phyloP scores from a whole-genome alignment of 805 yeast genomes.

The Metschnikowia kofuensis region DNA sequence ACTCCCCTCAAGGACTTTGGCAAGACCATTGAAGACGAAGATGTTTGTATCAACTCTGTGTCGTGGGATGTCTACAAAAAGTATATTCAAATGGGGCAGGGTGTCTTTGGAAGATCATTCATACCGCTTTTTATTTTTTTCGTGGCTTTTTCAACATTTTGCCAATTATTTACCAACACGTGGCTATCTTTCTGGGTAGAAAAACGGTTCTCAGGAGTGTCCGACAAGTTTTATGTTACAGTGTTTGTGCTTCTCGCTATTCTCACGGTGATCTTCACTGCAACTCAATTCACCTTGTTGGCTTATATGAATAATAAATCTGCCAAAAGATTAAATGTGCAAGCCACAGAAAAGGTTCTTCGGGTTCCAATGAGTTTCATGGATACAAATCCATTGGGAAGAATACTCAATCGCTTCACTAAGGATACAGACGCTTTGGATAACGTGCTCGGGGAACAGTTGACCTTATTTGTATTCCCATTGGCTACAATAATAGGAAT shows the following conservation, averaged over 20 bases:
- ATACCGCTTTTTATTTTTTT: slow-evolving; percentile 31
- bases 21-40: slow-evolving; percentile 35
- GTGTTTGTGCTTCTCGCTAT: slow-evolving; percentile 35
- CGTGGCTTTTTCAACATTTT: slow-evolving; percentile 36
- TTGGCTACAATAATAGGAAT: slow-evolving; percentile 33
- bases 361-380: slow-evolving; percentile 44
- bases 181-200: slow-evolving; percentile 46
- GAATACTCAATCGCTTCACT: slow-evolving; percentile 43
- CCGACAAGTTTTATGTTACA: slow-evolving; percentile 34
- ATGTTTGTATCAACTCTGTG: slow-evolving; percentile 36
- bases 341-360: slow-evolving; percentile 36
- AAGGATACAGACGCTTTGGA: slow-evolving; percentile 47
- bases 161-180: slow-evolving; percentile 42
- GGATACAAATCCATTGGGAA: slow-evolving; percentile 43
- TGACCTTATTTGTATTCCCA: slow-evolving; percentile 40
- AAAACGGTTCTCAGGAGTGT: slow-evolving; percentile 23
- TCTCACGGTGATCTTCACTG: slow-evolving; percentile 38
- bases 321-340: slow-evolving; percentile 34
- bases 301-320: slow-evolving; percentile 41
- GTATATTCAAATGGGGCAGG: slow-evolving; percentile 37
- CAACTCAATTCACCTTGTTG: slow-evolving; percentile 38
- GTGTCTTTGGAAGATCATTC: slow-evolving; percentile 28
- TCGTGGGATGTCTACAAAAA: slow-evolving; percentile 38
- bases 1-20: slow-evolving; percentile 17
- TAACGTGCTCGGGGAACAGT: slow-evolving; percentile 43